These are phyloP conservation scores for Wickerhamomyces pijperi DNA, from an alignment of 805 yeast species.

Conservation along the genomic window DNA sequence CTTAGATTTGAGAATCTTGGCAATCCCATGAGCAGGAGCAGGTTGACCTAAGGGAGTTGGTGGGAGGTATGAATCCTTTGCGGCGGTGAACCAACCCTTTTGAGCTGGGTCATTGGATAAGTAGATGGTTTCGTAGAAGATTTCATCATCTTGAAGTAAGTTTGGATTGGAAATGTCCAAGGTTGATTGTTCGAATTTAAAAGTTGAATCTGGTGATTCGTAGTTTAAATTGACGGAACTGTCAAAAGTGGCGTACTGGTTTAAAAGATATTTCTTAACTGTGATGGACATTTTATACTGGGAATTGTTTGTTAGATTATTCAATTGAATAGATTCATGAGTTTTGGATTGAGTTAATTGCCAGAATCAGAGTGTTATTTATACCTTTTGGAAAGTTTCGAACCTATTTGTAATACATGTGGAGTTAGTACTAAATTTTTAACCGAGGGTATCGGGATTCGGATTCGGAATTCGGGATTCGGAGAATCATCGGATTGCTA, in stretches of 20 bases:
- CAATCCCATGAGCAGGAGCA: constrained; percentile 40
- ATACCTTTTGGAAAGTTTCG: too few species aligned
- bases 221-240: constrained; percentile 17
- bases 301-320: too few species aligned
- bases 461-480: too few species aligned
- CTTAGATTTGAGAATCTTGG: constrained; percentile 36
- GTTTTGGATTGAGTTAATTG: too few species aligned
- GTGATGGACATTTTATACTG: constrained; percentile 4
- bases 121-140: constrained; percentile 33
- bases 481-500: too few species aligned
- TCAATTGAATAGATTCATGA: too few species aligned
- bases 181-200: constrained; percentile 15
- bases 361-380: too few species aligned
- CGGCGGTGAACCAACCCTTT: constrained; percentile 39
- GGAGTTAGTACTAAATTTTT: too few species aligned
- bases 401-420: too few species aligned
- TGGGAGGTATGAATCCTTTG: constrained; percentile 18
- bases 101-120: constrained; percentile 55
- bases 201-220: constrained; percentile 18
- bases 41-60: constrained; percentile 29
- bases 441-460: too few species aligned
- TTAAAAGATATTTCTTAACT: constrained; percentile 22
- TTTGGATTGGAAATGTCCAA: constrained; percentile 13
- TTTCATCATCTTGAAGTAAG: constrained; percentile 25
- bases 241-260: constrained; percentile 17